A percentile compares a stretch with the other conserved stretches of the same genome.
phyloP scores from a whole-genome alignment of 495 filamentous ascomycete species.

The Pyronema domesticum region DNA sequence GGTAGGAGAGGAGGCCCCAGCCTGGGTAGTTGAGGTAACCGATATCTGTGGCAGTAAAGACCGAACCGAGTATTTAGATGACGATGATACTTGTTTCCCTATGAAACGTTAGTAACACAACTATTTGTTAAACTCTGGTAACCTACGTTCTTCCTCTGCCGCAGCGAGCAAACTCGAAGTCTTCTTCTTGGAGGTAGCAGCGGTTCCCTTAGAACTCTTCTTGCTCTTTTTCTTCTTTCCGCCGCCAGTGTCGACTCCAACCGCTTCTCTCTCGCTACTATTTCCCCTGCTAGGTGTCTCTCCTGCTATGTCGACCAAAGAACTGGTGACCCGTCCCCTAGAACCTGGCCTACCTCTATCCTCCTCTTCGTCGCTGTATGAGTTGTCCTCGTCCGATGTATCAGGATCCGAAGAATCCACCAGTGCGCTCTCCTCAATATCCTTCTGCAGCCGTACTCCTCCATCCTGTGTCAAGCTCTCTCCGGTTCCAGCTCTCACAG shows the following conservation, averaged over 20 bases:
- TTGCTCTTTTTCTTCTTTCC: constrained; percentile 22
- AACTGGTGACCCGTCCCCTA: constrained; percentile 4
- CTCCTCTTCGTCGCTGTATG: constrained; percentile 33
- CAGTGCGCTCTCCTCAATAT: constrained; percentile 37
- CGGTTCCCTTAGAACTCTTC: constrained; percentile 20
- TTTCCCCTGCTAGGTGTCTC: constrained; percentile 27
- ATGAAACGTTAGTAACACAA: constrained; percentile 5
- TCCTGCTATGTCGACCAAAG: constrained; percentile 1
- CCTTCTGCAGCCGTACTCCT: constrained; percentile 49
- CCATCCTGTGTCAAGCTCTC: constrained; percentile 26
- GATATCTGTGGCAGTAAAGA: constrained; percentile 46
- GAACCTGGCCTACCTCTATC: constrained; percentile 22
- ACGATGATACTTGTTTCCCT: constrained; percentile 26
- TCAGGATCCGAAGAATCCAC: constrained; percentile 39
- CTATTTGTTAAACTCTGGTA: background rate
- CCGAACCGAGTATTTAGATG: constrained; percentile 31
- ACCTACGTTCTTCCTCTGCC: constrained; percentile 64
- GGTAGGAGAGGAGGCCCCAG: constrained; percentile 19
- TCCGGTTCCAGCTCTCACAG: constrained; percentile 17
- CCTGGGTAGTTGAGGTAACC: constrained; percentile 42
- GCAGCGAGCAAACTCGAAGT: constrained; percentile 45
- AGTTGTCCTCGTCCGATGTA: constrained; percentile 32
- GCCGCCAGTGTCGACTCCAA: constrained; percentile 17
- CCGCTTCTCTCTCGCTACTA: constrained; percentile 22
- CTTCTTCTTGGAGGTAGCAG: constrained; percentile 17